Percentiles rank a stretch among this genome's conserved stretches.
Evolutionary conservation across 306 rosid species (phyloP).

Genomic region (Psophocarpus tetragonolobus): DNA sequence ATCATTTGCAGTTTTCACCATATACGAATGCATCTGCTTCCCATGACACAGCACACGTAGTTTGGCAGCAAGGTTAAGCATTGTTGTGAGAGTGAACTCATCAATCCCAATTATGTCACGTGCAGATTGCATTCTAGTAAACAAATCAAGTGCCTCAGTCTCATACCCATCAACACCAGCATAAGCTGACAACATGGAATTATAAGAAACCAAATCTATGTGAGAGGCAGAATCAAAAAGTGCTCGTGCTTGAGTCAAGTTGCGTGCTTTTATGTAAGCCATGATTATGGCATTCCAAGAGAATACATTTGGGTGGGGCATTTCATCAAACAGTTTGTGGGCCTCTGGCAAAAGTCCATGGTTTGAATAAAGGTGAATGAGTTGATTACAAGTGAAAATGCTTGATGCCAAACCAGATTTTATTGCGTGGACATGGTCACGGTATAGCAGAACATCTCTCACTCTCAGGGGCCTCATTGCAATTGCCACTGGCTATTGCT

Average conservation of each 20-base stretch:
- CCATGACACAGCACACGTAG: slow-evolving; percentile 48
- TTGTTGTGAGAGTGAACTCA: slow-evolving; percentile 61
- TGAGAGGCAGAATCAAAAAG: slow-evolving; percentile 54
- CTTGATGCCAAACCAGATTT: slow-evolving; percentile 51
- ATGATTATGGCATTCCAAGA: slow-evolving; percentile 75
- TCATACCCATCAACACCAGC: slow-evolving; percentile 50
- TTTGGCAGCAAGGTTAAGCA: slow-evolving; percentile 70
- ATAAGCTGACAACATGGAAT: slow-evolving; percentile 68
- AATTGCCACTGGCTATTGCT: slow-evolving; percentile 14
- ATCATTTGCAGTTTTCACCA: slow-evolving; percentile 71
- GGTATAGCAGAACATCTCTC: slow-evolving; percentile 46
- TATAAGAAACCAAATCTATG: slow-evolving; percentile 71
- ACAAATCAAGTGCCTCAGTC: slow-evolving; percentile 55
- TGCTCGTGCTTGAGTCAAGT: slow-evolving; percentile 55
- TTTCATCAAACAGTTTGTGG: slow-evolving; percentile 71
- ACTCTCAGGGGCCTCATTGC: slow-evolving; percentile 55
- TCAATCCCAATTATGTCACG: slow-evolving; percentile 50
- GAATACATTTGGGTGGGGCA: slow-evolving; percentile 65
- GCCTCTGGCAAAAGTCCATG: slow-evolving; percentile 51
- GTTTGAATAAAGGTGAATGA: slow-evolving; percentile 49
- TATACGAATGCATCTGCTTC: slow-evolving; percentile 72
- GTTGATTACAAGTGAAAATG: slow-evolving; percentile 63
- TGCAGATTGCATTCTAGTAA: slow-evolving; percentile 57
- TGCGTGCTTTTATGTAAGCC: slow-evolving; percentile 55
- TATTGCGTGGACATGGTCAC: slow-evolving; percentile 54